phyloP scores from a whole-genome alignment of 352 stramenopile genomes.

The Phytophthora capsici region DNA sequence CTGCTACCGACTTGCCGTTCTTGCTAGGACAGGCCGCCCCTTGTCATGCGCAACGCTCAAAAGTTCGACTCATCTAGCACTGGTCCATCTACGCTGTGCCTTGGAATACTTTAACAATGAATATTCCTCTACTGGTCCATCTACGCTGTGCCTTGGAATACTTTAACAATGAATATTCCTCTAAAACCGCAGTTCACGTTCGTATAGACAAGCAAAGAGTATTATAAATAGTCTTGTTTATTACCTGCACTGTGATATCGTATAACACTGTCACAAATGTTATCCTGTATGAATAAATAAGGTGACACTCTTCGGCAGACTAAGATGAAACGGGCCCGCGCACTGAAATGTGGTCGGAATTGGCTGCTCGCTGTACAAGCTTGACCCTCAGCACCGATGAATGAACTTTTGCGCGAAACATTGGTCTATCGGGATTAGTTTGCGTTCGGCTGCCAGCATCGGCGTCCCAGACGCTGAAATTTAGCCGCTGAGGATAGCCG shows the following conservation, averaged over 20 bases:
- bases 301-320: not conserved
- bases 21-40: not conserved
- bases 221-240: no score
- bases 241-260: no score
- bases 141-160: not conserved
- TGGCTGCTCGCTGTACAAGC: constrained; percentile 1
- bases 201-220: no score
- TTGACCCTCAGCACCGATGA: not conserved
- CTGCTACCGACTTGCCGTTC: not conserved
- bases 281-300: no score
- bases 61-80: constrained; percentile 4
- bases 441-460: not conserved
- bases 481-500: not conserved
- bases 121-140: not conserved
- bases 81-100: not conserved
- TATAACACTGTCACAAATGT: no score
- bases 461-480: not conserved
- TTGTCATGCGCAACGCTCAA: not conserved
- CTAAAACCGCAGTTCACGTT: no score
- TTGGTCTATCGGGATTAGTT: constrained; percentile 3
- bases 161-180: no score
- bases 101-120: no score
- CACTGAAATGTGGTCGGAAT: constrained; percentile 7
- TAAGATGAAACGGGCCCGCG: constrained; percentile 7
- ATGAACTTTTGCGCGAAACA: not conserved